Evolutionary conservation across 75 land plant species (phyloP).

Genomic region (Azolla pinnata): DNA sequence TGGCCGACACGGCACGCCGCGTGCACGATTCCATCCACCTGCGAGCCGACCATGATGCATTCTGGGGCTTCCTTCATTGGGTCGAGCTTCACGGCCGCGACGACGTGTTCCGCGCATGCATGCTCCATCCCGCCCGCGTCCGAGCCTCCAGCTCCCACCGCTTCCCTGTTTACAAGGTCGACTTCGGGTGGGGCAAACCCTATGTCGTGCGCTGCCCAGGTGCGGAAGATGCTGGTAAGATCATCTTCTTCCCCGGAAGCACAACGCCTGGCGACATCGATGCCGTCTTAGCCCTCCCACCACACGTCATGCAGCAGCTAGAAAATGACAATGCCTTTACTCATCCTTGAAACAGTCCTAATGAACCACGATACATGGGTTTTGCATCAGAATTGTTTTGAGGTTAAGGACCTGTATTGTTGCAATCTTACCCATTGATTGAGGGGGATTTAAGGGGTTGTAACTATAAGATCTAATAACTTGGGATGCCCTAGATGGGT

Average conservation of each 20-base stretch:
- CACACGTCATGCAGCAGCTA: neutral
- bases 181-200: conserved; percentile 33
- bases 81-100: neutral
- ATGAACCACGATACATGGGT: too few species aligned
- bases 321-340: too few species aligned
- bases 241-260: neutral
- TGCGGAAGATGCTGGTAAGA: neutral
- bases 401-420: too few species aligned
- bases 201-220: conserved; percentile 6
- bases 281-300: neutral
- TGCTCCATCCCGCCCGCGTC: neutral
- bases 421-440: too few species aligned
- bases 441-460: too few species aligned
- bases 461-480: too few species aligned
- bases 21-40: neutral
- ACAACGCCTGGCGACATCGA: neutral
- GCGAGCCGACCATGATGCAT: neutral
- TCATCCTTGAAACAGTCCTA: too few species aligned
- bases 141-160: conserved; percentile 13
- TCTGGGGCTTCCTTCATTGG: neutral
- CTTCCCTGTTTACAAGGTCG: conserved; percentile 21
- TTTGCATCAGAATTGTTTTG: too few species aligned
- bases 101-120: neutral
- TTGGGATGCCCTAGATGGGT: too few species aligned
- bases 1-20: conserved; percentile 14